Percentiles rank a stretch among this genome's conserved stretches.
Conservation (phyloP, 305 asterid genomes). For the Petunia hybrid region DNA sequence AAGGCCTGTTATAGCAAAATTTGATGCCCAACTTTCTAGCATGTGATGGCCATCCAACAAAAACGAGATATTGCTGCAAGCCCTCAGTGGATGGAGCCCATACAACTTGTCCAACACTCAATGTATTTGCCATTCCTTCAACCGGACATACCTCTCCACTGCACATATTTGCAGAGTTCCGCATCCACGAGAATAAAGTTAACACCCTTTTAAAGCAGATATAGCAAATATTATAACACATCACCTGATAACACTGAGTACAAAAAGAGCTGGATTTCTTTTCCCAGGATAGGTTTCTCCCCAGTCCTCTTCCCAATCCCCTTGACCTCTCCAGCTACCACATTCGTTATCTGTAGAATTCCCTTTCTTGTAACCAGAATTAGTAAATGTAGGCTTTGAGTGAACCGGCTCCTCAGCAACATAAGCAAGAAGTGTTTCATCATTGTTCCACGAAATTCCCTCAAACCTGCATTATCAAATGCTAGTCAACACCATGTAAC, state of each 20-base stretch:
- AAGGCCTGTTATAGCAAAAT: constrained; percentile 84
- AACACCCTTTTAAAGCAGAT: constrained; percentile 3
- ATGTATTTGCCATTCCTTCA: constrained; percentile 60
- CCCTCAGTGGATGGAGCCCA: constrained; percentile 78
- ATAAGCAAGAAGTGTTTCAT: constrained; percentile 79
- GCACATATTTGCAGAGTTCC: constrained; percentile 41
- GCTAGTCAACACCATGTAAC: background rate
- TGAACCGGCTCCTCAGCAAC: constrained; percentile 86
- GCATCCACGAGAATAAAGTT: too few species aligned
- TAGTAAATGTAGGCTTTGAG: constrained; percentile 52
- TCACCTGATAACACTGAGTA: constrained; percentile 65
- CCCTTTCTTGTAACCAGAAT: constrained; percentile 15
- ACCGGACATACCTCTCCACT: constrained; percentile 81
- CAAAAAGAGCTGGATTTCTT: constrained; percentile 88
- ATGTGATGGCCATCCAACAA: constrained; percentile 93
- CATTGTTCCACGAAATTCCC: constrained; percentile 86
- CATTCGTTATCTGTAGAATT: constrained; percentile 49
- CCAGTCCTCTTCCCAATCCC: constrained; percentile 94
- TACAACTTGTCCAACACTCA: constrained; percentile 91
- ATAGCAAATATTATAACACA: constrained; percentile 32
- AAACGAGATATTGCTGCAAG: constrained; percentile 60
- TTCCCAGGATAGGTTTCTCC: constrained; percentile 92
- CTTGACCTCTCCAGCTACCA: constrained; percentile 86
- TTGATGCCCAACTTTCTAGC: constrained; percentile 81
- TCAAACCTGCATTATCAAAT: constrained; percentile 73